These are phyloP conservation scores for Malus hybrid DNA, from an alignment of 331 rosid species.

Conservation along the genomic window DNA sequence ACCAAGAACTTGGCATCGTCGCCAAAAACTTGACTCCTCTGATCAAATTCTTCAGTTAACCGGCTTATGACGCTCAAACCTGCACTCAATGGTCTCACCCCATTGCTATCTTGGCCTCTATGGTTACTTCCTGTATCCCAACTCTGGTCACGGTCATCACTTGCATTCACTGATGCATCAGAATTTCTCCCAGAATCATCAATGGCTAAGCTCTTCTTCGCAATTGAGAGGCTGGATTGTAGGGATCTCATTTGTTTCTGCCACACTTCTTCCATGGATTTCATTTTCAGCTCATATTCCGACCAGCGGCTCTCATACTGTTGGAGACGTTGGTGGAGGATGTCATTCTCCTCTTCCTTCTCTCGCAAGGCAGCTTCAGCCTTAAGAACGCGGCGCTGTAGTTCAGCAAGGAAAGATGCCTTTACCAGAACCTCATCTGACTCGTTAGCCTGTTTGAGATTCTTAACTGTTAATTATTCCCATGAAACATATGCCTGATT, in stretches of 20 bases:
- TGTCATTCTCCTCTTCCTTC: conserved; percentile 97
- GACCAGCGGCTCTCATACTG: conserved; percentile 98
- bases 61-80: conserved; percentile 95
- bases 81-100: conserved; percentile 88
- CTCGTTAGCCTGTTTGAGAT: conserved; percentile 51
- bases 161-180: conserved; percentile 84
- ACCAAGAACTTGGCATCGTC: conserved; percentile 99
- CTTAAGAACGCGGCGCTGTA: conserved; percentile 90
- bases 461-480: conserved; percentile 5
- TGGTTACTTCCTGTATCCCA: conserved; percentile 71
- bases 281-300: conserved; percentile 93
- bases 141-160: conserved; percentile 72
- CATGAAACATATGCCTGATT: not conserved
- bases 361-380: conserved; percentile 93
- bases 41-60: conserved; percentile 94
- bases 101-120: conserved; percentile 70
- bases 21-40: conserved; percentile 95
- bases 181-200: conserved; percentile 90
- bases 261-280: conserved; percentile 99
- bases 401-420: conserved; percentile 79
- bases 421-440: conserved; percentile 87
- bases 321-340: conserved; percentile 94
- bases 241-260: conserved; percentile 99
- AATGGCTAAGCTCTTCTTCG: conserved; percentile 92
- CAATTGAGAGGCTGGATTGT: conserved; percentile 97